Conservation (phyloP, 495 filamentous ascomycete genomes). For the Aspergillus bertholletiae region DNA sequence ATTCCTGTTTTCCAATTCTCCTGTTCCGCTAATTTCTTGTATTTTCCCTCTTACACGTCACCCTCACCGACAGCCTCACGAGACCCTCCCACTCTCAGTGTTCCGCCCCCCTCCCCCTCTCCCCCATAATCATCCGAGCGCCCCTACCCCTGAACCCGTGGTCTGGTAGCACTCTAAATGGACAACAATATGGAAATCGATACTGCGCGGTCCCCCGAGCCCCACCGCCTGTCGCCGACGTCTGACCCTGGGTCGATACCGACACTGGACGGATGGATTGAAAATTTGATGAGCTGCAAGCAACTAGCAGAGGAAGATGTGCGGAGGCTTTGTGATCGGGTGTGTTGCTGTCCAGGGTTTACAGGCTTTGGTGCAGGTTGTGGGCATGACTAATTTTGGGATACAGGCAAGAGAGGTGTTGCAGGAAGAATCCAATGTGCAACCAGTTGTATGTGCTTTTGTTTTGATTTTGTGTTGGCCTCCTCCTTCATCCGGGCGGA, state of each 20-base stretch:
- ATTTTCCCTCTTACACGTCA: background rate
- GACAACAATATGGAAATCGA: conserved; percentile 98
- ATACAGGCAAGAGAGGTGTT: conserved; percentile 88
- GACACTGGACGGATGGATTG: conserved; percentile 96
- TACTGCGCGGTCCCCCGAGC: conserved; percentile 74
- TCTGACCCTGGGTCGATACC: conserved; percentile 85
- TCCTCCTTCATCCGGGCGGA: conserved; percentile 1
- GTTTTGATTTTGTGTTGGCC: conserved; percentile 16
- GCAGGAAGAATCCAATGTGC: conserved; percentile 96
- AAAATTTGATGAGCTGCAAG: conserved; percentile 97
- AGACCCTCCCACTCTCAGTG: conserved; percentile 37
- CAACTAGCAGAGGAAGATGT: conserved; percentile 94
- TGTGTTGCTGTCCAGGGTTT: conserved; percentile 41
- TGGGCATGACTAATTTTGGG: background rate
- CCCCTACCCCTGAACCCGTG: background rate
- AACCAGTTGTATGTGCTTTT: conserved; percentile 81
- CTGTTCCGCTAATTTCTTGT: background rate
- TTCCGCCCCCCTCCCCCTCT: conserved; percentile 32
- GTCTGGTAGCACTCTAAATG: conserved; percentile 49
- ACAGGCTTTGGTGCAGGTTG: background rate
- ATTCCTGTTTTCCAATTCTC: conserved; percentile 5
- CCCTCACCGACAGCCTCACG: conserved; percentile 26
- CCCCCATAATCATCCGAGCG: conserved; percentile 19
- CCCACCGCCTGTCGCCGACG: conserved; percentile 66
- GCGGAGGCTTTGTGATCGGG: conserved; percentile 95